These are phyloP conservation scores for Fraxinus baroniana DNA, from an alignment of 305 asterid genomes.

Conservation along the genomic window DNA sequence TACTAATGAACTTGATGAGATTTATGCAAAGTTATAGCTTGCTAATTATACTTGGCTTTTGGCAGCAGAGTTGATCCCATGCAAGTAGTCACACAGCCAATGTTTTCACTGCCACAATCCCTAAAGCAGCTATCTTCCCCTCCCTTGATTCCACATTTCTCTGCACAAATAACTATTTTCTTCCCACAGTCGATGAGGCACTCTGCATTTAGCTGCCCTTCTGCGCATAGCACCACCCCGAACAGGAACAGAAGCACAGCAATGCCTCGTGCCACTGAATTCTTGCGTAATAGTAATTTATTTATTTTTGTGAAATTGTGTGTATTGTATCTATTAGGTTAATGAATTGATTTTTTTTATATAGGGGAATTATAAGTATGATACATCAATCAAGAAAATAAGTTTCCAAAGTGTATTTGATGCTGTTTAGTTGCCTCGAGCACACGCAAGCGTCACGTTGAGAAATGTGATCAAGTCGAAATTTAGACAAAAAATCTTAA, in stretches of 20 bases:
- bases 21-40: not conserved
- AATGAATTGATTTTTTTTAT: not conserved
- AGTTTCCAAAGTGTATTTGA: not conserved
- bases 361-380: not conserved
- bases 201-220: not conserved
- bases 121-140: constrained; percentile 5
- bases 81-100: constrained; percentile 15
- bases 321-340: not conserved
- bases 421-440: not conserved
- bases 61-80: not conserved
- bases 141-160: constrained; percentile 11
- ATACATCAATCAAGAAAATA: not conserved
- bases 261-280: not conserved
- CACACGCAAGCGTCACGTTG: not conserved
- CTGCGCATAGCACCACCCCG: not conserved
- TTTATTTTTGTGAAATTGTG: not conserved
- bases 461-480: not conserved
- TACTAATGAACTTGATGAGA: not conserved
- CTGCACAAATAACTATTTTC: constrained; percentile 8
- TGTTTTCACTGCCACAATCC: constrained; percentile 1
- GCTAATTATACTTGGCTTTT: not conserved
- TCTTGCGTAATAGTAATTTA: not conserved
- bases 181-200: constrained; percentile 18
- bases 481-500: not conserved
- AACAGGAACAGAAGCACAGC: not conserved